Conservation (phyloP, 306 rosid species). For the Fragaria ananassa region DNA sequence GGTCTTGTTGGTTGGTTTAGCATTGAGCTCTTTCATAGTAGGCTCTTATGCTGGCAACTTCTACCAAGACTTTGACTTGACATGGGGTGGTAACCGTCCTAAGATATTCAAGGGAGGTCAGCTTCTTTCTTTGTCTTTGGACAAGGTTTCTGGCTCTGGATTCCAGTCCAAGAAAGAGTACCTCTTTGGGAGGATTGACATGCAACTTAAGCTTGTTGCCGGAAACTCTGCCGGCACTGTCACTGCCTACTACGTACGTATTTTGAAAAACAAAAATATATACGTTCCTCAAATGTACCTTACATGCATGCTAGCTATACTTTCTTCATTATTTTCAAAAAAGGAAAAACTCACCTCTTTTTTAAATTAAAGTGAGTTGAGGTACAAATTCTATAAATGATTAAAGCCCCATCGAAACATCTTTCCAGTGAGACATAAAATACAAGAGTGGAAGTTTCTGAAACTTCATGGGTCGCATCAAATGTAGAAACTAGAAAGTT, state of each 20-base stretch:
- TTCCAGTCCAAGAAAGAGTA: conserved; percentile 67
- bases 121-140: conserved; percentile 70
- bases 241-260: conserved; percentile 75
- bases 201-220: conserved; percentile 91
- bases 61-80: conserved; percentile 61
- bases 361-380: neutral
- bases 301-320: neutral
- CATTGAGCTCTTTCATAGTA: conserved; percentile 32
- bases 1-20: conserved; percentile 26
- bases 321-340: neutral
- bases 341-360: neutral
- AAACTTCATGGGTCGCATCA: neutral
- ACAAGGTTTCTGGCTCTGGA: conserved; percentile 78
- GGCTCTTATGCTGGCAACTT: conserved; percentile 46
- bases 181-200: conserved; percentile 69
- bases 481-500: neutral
- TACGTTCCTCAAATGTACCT: neutral
- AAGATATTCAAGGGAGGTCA: conserved; percentile 62
- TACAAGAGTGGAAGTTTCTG: neutral
- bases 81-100: conserved; percentile 71
- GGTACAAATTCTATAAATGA: neutral
- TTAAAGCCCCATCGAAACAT: neutral
- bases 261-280: neutral
- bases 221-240: conserved; percentile 92
- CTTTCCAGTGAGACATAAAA: neutral